These are phyloP conservation scores for Euphorbia celastroides DNA, from an alignment of 441 rosid genomes.

Conservation along the genomic window DNA sequence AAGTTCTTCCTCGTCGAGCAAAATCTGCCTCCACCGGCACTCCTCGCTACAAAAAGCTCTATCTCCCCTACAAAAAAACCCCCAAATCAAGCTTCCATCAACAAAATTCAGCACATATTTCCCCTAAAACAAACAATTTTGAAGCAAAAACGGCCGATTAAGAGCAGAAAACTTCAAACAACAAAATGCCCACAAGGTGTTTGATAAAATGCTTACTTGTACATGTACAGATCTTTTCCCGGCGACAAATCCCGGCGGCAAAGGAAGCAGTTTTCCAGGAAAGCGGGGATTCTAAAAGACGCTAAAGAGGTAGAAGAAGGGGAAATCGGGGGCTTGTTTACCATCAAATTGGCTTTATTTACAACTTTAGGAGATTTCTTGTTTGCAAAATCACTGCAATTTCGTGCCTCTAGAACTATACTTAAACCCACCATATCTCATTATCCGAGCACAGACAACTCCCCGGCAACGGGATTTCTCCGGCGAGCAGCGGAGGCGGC, in stretches of 20 bases:
- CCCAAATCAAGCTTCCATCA: conserved; percentile 1
- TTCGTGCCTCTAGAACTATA: conserved; percentile 52
- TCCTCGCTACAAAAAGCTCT: conserved; percentile 79
- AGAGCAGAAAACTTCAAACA: not conserved
- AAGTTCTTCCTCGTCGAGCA: conserved; percentile 70
- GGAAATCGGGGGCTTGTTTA: conserved; percentile 10
- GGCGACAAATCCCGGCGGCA: conserved; percentile 58
- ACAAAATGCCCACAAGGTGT: not conserved
- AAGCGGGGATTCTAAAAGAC: conserved; percentile 28
- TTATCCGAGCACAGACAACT: not conserved
- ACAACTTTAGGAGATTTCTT: conserved; percentile 41
- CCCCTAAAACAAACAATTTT: no score
- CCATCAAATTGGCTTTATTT: conserved; percentile 38
- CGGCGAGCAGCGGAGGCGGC: no score
- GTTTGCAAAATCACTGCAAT: conserved; percentile 10
- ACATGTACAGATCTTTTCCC: conserved; percentile 85
- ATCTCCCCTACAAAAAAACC: conserved; percentile 53
- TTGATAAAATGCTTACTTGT: conserved; percentile 46
- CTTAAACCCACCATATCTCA: conserved; percentile 81
- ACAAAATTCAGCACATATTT: no score
- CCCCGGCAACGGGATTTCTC: not conserved
- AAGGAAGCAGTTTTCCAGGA: conserved; percentile 67
- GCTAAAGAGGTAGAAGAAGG: conserved; percentile 8
- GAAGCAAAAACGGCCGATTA: not conserved
- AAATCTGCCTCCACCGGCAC: conserved; percentile 82